These are phyloP conservation scores for Arthrinium puccinioides DNA, from an alignment of 2,329 filamentous ascomycete genomes.

Conservation along the genomic window DNA sequence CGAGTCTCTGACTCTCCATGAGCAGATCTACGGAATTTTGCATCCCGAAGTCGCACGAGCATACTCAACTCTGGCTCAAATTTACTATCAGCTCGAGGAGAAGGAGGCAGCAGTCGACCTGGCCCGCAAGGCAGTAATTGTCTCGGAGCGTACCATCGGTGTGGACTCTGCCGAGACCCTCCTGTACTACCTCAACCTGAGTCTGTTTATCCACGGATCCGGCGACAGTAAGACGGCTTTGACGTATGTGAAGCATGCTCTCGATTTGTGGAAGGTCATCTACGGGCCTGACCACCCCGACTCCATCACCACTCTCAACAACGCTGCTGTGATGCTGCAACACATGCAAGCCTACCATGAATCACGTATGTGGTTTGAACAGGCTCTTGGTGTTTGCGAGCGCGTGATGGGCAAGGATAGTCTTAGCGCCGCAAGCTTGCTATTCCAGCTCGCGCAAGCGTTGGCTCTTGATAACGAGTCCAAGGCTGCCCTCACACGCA, in stretches of 20 bases:
- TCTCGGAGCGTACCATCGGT: constrained; percentile 88
- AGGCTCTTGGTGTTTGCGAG: constrained; percentile 82
- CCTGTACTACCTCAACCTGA: constrained; percentile 91
- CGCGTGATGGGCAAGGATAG: constrained; percentile 82
- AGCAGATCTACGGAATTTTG: constrained; percentile 97
- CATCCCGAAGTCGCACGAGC: constrained; percentile 94
- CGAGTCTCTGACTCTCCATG: constrained; percentile 92
- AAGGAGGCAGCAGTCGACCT: constrained; percentile 94
- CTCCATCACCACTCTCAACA: constrained; percentile 98
- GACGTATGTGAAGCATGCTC: constrained; percentile 81
- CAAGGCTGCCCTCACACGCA: constrained; percentile 82
- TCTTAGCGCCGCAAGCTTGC: constrained; percentile 86
- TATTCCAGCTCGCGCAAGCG: constrained; percentile 95
- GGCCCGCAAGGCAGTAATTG: constrained; percentile 92
- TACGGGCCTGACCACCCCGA: constrained; percentile 92
- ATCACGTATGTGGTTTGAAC: constrained; percentile 94
- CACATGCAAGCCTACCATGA: constrained; percentile 90
- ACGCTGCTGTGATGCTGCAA: constrained; percentile 97
- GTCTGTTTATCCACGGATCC: constrained; percentile 84
- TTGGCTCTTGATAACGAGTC: constrained; percentile 93
- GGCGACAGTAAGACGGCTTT: constrained; percentile 88
- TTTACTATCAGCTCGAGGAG: constrained; percentile 97
- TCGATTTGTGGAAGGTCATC: constrained; percentile 94
- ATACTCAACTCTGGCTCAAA: constrained; percentile 90
- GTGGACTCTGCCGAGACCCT: constrained; percentile 92